Evolutionary conservation across 2,329 filamentous ascomycete genomes (phyloP).

Genomic region (Albophoma yamanashiensis): DNA sequence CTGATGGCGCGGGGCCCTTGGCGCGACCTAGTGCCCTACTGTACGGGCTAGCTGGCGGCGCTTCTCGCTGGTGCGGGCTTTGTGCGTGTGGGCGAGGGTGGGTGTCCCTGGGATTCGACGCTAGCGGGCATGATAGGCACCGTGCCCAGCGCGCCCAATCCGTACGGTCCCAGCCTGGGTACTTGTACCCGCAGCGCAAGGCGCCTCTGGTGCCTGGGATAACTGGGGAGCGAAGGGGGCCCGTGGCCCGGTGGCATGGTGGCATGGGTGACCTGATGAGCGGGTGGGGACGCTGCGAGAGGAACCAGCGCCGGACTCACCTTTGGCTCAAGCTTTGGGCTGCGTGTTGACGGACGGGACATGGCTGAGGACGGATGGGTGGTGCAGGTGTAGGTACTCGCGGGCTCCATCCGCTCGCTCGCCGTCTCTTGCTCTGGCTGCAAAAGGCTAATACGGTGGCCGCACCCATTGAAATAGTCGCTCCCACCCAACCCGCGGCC

Average conservation of each 20-base stretch:
- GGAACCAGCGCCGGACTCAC: not conserved
- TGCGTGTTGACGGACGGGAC: not conserved
- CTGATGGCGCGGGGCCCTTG: not conserved
- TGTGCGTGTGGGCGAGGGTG: not conserved
- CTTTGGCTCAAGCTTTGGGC: not conserved
- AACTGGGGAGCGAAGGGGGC: not conserved
- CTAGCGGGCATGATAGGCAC: constrained; percentile 1
- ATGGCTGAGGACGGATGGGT: not conserved
- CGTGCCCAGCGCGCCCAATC: not conserved
- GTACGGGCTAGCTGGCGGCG: not conserved
- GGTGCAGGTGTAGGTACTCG: not conserved
- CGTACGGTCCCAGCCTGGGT: not conserved
- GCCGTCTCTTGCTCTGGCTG: not conserved
- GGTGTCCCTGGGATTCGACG: not conserved
- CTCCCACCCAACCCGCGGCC: constrained; percentile 19
- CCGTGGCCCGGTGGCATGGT: not conserved
- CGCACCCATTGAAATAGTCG: constrained; percentile 26
- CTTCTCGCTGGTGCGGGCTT: not conserved
- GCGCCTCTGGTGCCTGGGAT: not conserved
- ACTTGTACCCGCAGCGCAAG: not conserved
- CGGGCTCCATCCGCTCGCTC: not conserved
- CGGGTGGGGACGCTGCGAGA: not conserved
- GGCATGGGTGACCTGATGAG: not conserved
- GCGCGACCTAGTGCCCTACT: not conserved
- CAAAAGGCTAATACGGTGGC: not conserved